A percentile compares a stretch with the other conserved stretches of the same genome.
Conservation (phyloP, 768 basidiomycete species). For the Galerina sulciceps region DNA sequence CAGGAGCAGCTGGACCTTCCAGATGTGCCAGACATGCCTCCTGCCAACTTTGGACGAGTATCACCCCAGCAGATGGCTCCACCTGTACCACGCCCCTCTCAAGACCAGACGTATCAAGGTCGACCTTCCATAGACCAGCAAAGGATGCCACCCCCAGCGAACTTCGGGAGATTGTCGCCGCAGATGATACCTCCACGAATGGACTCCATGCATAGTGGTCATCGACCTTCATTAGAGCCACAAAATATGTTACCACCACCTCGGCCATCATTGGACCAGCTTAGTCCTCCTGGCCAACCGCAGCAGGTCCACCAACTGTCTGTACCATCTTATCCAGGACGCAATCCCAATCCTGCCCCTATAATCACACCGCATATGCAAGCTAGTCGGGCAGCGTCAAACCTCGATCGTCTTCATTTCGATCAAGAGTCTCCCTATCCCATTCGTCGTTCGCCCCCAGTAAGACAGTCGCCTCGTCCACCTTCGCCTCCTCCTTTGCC, state of each 20-base stretch:
- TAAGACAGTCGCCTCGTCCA: constrained; percentile 33
- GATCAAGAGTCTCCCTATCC: constrained; percentile 80
- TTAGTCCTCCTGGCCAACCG: constrained; percentile 13
- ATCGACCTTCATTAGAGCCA: constrained; percentile 20
- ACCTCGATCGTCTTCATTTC: constrained; percentile 59
- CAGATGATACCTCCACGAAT: constrained; percentile 15
- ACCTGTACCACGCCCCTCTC: constrained; percentile 22
- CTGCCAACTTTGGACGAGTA: constrained; percentile 28
- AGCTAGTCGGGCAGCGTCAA: constrained; percentile 32
- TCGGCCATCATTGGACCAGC: constrained; percentile 14
- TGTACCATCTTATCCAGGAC: constrained; percentile 23
- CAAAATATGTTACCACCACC: constrained; percentile 4
- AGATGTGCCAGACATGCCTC: constrained; percentile 33
- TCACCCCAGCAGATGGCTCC: constrained; percentile 20
- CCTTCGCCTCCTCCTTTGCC: constrained; percentile 33
- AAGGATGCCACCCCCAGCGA: constrained; percentile 7
- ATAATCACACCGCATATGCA: constrained; percentile 47
- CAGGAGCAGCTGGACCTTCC: constrained; percentile 41
- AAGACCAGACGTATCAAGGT: constrained; percentile 22
- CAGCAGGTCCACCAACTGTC: constrained; percentile 22
- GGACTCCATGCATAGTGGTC: constrained; percentile 16
- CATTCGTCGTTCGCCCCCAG: constrained; percentile 34
- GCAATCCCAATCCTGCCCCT: constrained; percentile 29
- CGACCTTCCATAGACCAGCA: constrained; percentile 23
- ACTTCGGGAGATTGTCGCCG: constrained; percentile 23